Conservation (phyloP, 257 asterid genomes). For the Handroanthus guayacan region DNA sequence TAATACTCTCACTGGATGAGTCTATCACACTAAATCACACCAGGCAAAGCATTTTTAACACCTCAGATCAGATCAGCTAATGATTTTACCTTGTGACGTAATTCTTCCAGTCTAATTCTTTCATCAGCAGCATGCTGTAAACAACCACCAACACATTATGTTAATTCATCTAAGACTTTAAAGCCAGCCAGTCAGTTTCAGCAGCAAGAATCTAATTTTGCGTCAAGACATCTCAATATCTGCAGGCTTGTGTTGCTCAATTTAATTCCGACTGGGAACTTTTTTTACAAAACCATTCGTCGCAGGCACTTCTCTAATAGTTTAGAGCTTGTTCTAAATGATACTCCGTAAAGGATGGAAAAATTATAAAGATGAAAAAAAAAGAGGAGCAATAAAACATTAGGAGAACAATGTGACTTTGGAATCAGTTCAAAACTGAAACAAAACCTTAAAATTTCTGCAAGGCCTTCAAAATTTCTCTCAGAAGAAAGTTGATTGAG, state of each 20-base stretch:
- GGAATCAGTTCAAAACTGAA: background rate
- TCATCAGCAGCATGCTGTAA: slow-evolving; percentile 99
- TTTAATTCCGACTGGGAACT: background rate
- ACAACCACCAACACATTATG: slow-evolving; percentile 37
- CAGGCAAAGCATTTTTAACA: slow-evolving; percentile 18
- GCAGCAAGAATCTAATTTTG: background rate
- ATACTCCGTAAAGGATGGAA: background rate
- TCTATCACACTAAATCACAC: slow-evolving; percentile 32
- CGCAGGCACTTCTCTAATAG: background rate
- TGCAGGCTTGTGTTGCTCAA: no score
- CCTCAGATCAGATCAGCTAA: slow-evolving; percentile 26
- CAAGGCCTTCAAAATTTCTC: slow-evolving; percentile 7
- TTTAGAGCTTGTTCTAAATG: background rate
- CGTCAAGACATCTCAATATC: no score
- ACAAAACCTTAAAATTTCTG: background rate
- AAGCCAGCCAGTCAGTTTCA: slow-evolving; percentile 32
- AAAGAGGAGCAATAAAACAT: background rate
- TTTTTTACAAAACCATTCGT: background rate
- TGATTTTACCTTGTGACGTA: slow-evolving; percentile 74
- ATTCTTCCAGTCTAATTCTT: slow-evolving; percentile 90
- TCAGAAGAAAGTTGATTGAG: background rate
- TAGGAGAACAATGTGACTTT: background rate
- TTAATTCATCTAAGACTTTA: slow-evolving; percentile 26
- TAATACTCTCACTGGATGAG: slow-evolving; percentile 38
- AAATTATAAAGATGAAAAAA: background rate